Conservation (phyloP, 805 yeast species). For the Kodamaea hsintzibuensis region DNA sequence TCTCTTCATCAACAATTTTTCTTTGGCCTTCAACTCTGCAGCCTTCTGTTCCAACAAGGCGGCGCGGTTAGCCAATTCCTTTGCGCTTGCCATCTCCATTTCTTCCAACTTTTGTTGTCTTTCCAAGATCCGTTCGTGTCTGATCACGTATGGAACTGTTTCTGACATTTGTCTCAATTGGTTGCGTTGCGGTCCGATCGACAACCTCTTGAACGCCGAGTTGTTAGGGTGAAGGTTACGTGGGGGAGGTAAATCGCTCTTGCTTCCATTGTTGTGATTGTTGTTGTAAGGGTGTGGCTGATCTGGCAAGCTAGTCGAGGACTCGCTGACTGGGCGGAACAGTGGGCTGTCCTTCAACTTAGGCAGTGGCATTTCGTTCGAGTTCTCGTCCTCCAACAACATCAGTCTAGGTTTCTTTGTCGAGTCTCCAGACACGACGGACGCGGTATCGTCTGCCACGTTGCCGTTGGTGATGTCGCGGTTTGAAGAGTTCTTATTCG, state of each 20-base stretch:
- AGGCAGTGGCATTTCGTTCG: conserved; percentile 23
- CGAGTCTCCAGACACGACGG: conserved; percentile 17
- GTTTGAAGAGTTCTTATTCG: conserved; percentile 16
- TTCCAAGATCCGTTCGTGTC: conserved; percentile 72
- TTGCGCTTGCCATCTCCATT: conserved; percentile 74
- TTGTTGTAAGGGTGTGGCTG: background rate
- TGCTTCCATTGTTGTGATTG: conserved; percentile 7
- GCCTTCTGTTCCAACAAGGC: conserved; percentile 75
- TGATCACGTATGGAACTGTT: conserved; percentile 79
- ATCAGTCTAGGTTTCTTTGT: conserved; percentile 31
- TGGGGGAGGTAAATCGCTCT: conserved; percentile 15
- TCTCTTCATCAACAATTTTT: conserved; percentile 50
- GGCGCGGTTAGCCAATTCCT: conserved; percentile 72
- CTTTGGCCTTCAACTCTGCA: conserved; percentile 67
- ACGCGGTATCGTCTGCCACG: conserved; percentile 19
- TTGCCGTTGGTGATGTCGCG: conserved; percentile 12
- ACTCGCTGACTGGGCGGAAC: conserved; percentile 22
- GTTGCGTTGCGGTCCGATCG: conserved; percentile 52
- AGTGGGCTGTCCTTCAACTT: conserved; percentile 28
- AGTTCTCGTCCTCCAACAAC: conserved; percentile 31
- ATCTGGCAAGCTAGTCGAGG: conserved; percentile 3
- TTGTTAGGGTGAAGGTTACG: conserved; percentile 24
- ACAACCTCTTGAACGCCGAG: conserved; percentile 42
- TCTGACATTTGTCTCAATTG: conserved; percentile 77
- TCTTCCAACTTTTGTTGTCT: conserved; percentile 80